phyloP scores from a whole-genome alignment of 1,139 yeast genomes.

The Yamadazyma pseudoaaseri region DNA sequence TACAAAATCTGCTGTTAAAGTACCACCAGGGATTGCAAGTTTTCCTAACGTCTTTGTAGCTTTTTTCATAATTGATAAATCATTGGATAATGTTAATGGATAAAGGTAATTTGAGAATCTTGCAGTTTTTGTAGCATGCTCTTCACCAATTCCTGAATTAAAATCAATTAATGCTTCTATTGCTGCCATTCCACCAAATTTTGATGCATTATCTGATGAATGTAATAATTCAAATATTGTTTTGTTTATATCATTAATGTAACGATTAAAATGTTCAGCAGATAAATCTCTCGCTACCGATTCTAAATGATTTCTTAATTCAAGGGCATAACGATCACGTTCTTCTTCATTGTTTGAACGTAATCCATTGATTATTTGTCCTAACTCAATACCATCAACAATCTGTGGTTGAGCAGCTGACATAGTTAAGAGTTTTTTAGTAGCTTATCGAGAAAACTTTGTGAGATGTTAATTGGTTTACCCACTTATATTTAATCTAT shows the following conservation, averaged over 20 bases:
- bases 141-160: conserved; percentile 65
- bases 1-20: conserved; percentile 87
- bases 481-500: conserved; percentile 25
- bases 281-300: conserved; percentile 73
- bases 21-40: conserved; percentile 85
- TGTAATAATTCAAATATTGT: conserved; percentile 83
- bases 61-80: conserved; percentile 77
- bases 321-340: conserved; percentile 59
- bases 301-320: conserved; percentile 63
- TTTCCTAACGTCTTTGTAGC: conserved; percentile 88
- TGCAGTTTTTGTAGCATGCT: conserved; percentile 85
- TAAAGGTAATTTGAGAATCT: conserved; percentile 86
- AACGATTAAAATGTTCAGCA: conserved; percentile 74
- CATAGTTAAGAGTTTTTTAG: conserved; percentile 2
- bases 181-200: conserved; percentile 89
- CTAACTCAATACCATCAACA: conserved; percentile 51
- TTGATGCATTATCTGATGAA: conserved; percentile 58
- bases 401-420: conserved; percentile 34
- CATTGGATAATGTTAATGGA: conserved; percentile 77
- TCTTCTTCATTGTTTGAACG: conserved; percentile 51
- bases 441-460: neutral
- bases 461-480: neutral
- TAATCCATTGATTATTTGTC: conserved; percentile 53
- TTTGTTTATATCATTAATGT: conserved; percentile 84
- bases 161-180: conserved; percentile 83